phyloP scores from a whole-genome alignment of 2,329 filamentous ascomycete genomes.

The Rhynchosporium graminicola region DNA sequence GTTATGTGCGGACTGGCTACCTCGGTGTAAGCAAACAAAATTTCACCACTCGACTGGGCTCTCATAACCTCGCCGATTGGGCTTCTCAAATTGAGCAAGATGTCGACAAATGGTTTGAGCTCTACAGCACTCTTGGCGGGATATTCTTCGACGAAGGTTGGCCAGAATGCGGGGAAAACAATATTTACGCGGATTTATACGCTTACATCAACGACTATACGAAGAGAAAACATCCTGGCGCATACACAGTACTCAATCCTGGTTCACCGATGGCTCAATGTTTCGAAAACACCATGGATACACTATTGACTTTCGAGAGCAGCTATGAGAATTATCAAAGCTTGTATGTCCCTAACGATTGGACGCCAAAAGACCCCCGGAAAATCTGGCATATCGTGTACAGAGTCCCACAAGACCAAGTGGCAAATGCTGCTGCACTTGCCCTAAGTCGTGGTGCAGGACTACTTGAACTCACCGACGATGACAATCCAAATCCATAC shows the following conservation, averaged over 20 bases:
- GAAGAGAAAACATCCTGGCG: conserved; percentile 33
- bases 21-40: conserved; percentile 16
- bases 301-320: conserved; percentile 39
- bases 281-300: conserved; percentile 41
- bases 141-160: conserved; percentile 42
- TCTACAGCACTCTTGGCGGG: conserved; percentile 33
- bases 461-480: conserved; percentile 8
- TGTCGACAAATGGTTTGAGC: conserved; percentile 34
- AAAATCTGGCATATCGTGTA: conserved; percentile 43
- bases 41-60: not conserved
- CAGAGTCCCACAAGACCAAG: conserved; percentile 31
- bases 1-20: conserved; percentile 24
- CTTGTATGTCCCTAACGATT: conserved; percentile 34
- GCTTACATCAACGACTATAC: conserved; percentile 33
- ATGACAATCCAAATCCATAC: conserved; percentile 19
- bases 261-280: conserved; percentile 34
- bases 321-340: conserved; percentile 36
- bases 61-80: conserved; percentile 30
- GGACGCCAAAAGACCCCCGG: conserved; percentile 37
- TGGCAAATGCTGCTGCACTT: conserved; percentile 11
- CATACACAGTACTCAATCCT: conserved; percentile 35
- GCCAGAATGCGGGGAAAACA: conserved; percentile 36
- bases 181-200: conserved; percentile 39
- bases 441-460: conserved; percentile 8
- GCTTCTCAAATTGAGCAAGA: conserved; percentile 34